phyloP scores from a whole-genome alignment of 140 eudicot species.

The Bidens hawaiensis region DNA sequence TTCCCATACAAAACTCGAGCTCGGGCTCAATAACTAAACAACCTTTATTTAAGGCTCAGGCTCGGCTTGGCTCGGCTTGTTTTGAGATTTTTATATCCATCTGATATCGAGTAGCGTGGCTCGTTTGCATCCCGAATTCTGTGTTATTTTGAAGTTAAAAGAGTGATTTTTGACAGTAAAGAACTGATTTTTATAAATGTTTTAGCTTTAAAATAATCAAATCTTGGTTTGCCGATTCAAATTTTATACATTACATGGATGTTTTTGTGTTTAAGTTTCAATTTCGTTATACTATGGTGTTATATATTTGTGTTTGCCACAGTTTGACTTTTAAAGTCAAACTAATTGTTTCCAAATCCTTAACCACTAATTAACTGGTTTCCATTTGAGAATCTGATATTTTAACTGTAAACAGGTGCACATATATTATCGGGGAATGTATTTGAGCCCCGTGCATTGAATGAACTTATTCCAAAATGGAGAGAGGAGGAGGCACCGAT shows the following conservation, averaged over 20 bases:
- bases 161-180: no score
- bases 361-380: not conserved
- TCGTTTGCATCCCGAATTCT: no score
- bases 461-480: slow-evolving; percentile 93
- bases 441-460: slow-evolving; percentile 87
- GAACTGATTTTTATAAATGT: not conserved
- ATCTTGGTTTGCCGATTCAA: not conserved
- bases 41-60: no score
- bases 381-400: not conserved
- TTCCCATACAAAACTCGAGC: no score
- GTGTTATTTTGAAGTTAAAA: no score
- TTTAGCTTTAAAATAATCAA: not conserved
- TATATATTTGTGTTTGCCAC: not conserved
- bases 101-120: no score
- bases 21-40: no score
- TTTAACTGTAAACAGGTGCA: slow-evolving; percentile 51
- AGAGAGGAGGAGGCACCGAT: slow-evolving; percentile 88
- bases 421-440: slow-evolving; percentile 95
- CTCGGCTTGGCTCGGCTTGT: no score
- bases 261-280: not conserved
- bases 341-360: not conserved
- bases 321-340: slow-evolving; percentile 5
- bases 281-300: not conserved
- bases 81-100: no score
- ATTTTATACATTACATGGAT: not conserved